These are phyloP conservation scores for Streptanthus diversifolius DNA, from an alignment of 345 rosid genomes.

Conservation along the genomic window DNA sequence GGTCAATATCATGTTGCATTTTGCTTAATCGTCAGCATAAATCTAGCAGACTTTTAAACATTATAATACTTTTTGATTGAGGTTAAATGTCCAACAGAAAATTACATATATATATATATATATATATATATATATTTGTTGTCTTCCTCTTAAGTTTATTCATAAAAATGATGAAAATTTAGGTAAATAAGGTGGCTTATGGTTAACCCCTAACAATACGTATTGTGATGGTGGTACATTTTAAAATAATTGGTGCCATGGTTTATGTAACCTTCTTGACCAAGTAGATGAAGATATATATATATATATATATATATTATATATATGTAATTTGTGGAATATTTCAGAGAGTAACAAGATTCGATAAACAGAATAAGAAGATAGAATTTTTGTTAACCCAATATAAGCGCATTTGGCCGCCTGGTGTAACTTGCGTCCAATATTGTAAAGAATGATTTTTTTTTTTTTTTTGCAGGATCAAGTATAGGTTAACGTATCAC, in stretches of 20 bases:
- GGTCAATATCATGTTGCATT: not conserved
- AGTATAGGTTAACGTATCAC: not conserved
- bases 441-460: not conserved
- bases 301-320: not conserved
- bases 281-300: not conserved
- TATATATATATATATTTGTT: not conserved
- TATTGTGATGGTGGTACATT: not conserved
- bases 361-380: not conserved
- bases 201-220: not conserved
- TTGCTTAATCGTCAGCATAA: not conserved
- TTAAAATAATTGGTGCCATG: not conserved
- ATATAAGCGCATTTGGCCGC: not conserved
- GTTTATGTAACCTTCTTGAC: not conserved
- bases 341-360: not conserved
- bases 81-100: not conserved
- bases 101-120: not conserved
- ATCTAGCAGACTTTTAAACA: not conserved
- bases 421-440: not conserved
- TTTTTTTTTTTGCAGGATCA: not conserved
- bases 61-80: not conserved
- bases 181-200: not conserved
- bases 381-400: not conserved
- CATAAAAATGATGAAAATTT: not conserved
- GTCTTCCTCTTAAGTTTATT: not conserved
- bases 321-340: not conserved